Percentiles rank a stretch among this genome's conserved stretches.
phyloP scores from a whole-genome alignment of 768 basidiomycete species.

The Rossbeevera mucosa region DNA sequence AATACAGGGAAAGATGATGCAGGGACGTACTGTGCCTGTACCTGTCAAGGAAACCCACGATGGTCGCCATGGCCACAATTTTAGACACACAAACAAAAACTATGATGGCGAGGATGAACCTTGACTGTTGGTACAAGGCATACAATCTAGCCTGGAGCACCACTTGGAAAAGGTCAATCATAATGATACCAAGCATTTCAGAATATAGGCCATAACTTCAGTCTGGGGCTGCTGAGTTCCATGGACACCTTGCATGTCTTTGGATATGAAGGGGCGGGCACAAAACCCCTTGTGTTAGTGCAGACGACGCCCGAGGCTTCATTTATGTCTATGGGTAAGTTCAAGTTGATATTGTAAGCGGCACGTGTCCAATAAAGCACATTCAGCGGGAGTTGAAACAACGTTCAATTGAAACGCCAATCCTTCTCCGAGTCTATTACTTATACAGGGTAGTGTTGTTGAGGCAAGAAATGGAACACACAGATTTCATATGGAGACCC shows the following conservation, averaged over 20 bases:
- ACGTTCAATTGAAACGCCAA: too few relatives aligned
- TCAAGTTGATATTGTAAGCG: neutral
- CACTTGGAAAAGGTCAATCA: conserved; percentile 2
- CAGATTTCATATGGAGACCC: too few relatives aligned
- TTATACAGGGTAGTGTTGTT: too few relatives aligned
- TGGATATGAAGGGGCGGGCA: neutral
- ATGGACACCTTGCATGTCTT: neutral
- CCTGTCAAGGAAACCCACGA: conserved; percentile 5
- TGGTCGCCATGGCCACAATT: conserved; percentile 3
- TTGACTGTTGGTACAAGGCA: conserved; percentile 7
- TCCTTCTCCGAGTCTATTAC: too few relatives aligned
- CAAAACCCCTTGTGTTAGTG: neutral
- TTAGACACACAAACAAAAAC: conserved; percentile 2
- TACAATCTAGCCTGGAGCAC: conserved; percentile 14
- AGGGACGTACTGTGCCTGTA: conserved; percentile 3
- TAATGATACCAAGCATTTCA: neutral
- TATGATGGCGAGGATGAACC: conserved; percentile 4
- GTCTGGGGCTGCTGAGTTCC: neutral
- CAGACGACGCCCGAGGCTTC: neutral
- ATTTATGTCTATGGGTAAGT: neutral
- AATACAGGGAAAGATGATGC: neutral
- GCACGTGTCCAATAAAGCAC: too few relatives aligned
- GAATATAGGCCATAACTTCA: neutral
- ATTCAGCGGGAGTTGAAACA: too few relatives aligned
- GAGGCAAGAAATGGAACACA: too few relatives aligned